phyloP scores from a whole-genome alignment of 768 basidiomycete genomes.

The Mycena filopes region DNA sequence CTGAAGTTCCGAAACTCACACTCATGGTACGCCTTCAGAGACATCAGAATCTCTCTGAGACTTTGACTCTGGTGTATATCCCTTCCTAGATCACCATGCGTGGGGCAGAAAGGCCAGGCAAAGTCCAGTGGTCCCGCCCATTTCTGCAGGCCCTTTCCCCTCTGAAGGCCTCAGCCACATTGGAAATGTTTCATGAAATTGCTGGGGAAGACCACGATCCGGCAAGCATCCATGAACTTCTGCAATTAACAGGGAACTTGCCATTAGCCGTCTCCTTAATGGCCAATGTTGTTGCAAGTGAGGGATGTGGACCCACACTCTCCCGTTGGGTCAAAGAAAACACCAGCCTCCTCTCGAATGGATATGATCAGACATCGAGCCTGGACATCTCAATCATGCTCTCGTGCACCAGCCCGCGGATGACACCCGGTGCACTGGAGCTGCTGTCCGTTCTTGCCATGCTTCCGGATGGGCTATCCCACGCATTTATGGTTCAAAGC shows the following conservation, averaged over 20 bases:
- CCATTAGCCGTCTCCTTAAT: slow-evolving; percentile 14
- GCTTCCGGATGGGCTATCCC: slow-evolving; percentile 12
- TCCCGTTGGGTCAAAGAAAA: slow-evolving; percentile 1
- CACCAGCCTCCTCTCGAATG: slow-evolving; percentile 7
- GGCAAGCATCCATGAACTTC: background rate
- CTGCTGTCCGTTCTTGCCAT: slow-evolving; percentile 10
- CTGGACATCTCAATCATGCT: slow-evolving; percentile 16
- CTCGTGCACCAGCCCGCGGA: slow-evolving; percentile 14
- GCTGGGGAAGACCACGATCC: slow-evolving; percentile 8
- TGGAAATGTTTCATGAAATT: slow-evolving; percentile 10
- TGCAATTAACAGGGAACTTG: slow-evolving; percentile 16
- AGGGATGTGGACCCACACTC: background rate
- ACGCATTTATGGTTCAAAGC: slow-evolving; percentile 1
- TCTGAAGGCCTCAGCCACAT: background rate
- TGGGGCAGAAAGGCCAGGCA: background rate
- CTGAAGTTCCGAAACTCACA: slow-evolving; percentile 1
- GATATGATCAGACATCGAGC: slow-evolving; percentile 13
- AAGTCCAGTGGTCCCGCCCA: slow-evolving; percentile 13
- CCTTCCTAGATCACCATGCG: background rate
- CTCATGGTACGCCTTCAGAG: background rate
- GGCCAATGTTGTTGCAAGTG: background rate
- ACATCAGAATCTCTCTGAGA: background rate
- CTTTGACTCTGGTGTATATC: no score
- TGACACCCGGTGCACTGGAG: slow-evolving; percentile 6
- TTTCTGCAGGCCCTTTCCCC: slow-evolving; percentile 8